Evolutionary conservation across 208 protist genomes (phyloP).

Genomic region (Borovskyia barvae): DNA sequence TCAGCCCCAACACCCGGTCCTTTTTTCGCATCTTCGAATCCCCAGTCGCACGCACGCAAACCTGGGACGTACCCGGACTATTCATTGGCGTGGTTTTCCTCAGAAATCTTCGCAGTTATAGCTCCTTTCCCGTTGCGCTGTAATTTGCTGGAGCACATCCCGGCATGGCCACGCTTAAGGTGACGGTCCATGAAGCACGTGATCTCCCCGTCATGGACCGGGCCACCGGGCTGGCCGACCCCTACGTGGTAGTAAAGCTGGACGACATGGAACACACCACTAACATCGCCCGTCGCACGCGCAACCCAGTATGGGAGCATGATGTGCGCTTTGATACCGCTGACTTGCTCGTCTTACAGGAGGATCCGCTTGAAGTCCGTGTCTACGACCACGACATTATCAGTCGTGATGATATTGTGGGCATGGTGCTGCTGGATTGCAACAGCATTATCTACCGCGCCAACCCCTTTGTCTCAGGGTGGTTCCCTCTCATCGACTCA

Average conservation of each 20-base stretch:
- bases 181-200: constrained; percentile 86
- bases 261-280: constrained; percentile 78
- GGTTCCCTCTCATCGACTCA: constrained; percentile 92
- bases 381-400: constrained; percentile 97
- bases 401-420: constrained; percentile 94
- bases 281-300: constrained; percentile 68
- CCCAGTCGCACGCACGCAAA: too few relatives aligned
- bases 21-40: too few relatives aligned
- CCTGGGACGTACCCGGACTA: too few relatives aligned
- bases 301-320: constrained; percentile 81
- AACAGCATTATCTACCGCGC: constrained; percentile 83
- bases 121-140: too few relatives aligned
- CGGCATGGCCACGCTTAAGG: constrained; percentile 91
- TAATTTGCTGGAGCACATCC: too few relatives aligned
- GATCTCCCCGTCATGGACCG: constrained; percentile 93
- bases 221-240: constrained; percentile 79
- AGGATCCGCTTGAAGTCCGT: constrained; percentile 93
- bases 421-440: constrained; percentile 92
- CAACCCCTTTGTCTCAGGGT: constrained; percentile 70
- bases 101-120: too few relatives aligned
- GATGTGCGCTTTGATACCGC: constrained; percentile 83
- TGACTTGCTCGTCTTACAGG: constrained; percentile 89
- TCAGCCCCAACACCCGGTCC: too few relatives aligned
- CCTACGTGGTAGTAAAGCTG: constrained; percentile 85
- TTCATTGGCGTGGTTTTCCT: too few relatives aligned